Evolutionary conservation across 108 stramenopile genomes (phyloP).

Genomic region (Aurantiochytrium sp.): DNA sequence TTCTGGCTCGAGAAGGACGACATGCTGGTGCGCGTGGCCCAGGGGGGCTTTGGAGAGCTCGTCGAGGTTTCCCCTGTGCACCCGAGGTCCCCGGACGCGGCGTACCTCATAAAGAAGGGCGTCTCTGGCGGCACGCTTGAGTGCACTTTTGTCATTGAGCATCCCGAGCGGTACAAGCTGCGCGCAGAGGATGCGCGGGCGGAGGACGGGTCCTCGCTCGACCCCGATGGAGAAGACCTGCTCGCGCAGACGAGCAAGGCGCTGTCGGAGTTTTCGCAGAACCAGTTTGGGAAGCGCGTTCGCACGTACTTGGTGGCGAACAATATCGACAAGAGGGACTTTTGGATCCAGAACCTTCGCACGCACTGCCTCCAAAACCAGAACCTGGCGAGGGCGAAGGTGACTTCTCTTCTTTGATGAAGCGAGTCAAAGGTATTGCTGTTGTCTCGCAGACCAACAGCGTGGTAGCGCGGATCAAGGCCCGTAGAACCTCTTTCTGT

Average conservation of each 20-base stretch:
- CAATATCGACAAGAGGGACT: not conserved
- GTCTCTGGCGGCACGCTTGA: not conserved
- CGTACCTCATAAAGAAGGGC: not conserved
- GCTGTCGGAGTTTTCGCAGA: not conserved
- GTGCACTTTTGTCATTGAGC: not conserved
- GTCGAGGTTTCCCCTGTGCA: not conserved
- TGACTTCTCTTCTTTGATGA: not conserved
- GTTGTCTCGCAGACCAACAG: too few species aligned
- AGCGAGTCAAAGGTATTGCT: not conserved
- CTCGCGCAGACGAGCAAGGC: not conserved
- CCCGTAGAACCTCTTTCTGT: too few species aligned
- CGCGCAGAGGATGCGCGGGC: not conserved
- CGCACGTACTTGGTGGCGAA: conserved; percentile 5
- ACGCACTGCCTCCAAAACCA: not conserved
- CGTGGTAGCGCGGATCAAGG: too few species aligned
- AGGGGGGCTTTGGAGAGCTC: conserved; percentile 16
- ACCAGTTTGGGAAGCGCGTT: not conserved
- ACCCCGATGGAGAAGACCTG: not conserved
- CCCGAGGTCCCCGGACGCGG: not conserved
- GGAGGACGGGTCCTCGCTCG: not conserved
- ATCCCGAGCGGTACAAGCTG: conserved; percentile 16
- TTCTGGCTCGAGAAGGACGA: conserved; percentile 8
- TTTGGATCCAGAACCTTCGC: not conserved
- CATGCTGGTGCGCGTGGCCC: not conserved
- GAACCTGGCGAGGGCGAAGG: not conserved